Conservation (phyloP, 495 filamentous ascomycete genomes). For the Hypoxylon lienhwacheense region DNA sequence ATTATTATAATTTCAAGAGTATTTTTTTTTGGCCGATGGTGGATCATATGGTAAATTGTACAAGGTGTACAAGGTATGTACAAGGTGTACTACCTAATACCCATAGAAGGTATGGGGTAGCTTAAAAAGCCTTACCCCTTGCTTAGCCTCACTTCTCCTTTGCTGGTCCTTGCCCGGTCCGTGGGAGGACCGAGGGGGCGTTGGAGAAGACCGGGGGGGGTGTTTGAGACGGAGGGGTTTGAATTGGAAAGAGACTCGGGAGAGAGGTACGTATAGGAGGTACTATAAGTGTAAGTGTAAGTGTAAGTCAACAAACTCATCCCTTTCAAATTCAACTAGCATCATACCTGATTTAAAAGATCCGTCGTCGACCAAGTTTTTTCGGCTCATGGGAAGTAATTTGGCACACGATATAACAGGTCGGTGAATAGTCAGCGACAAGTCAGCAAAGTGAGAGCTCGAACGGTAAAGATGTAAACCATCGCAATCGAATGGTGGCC, state of each 20-base stretch:
- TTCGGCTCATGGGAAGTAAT: conserved; percentile 17
- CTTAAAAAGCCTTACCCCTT: too few relatives aligned
- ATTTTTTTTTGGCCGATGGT: conserved; percentile 16
- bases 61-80: too few relatives aligned
- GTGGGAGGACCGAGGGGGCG: conserved; percentile 7
- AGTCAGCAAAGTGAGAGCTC: conserved; percentile 12
- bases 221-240: too few relatives aligned
- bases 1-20: conserved; percentile 48
- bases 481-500: conserved; percentile 31
- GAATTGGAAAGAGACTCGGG: too few relatives aligned
- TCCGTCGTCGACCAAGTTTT: not conserved
- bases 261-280: too few relatives aligned
- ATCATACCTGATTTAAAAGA: conserved; percentile 17
- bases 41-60: conserved; percentile 23
- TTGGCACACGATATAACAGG: conserved; percentile 5
- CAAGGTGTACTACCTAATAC: too few relatives aligned
- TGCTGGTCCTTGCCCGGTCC: too few relatives aligned
- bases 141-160: too few relatives aligned
- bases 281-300: too few relatives aligned
- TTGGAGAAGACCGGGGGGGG: conserved; percentile 1
- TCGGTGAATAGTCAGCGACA: conserved; percentile 9
- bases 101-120: too few relatives aligned
- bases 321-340: conserved; percentile 12
- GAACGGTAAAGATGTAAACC: conserved; percentile 26
- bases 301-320: too few relatives aligned